Percentiles rank a stretch among this genome's conserved stretches.
These are phyloP conservation scores for Ascochyta koolunga DNA, from an alignment of 2,329 filamentous ascomycete species.

Conservation along the genomic window DNA sequence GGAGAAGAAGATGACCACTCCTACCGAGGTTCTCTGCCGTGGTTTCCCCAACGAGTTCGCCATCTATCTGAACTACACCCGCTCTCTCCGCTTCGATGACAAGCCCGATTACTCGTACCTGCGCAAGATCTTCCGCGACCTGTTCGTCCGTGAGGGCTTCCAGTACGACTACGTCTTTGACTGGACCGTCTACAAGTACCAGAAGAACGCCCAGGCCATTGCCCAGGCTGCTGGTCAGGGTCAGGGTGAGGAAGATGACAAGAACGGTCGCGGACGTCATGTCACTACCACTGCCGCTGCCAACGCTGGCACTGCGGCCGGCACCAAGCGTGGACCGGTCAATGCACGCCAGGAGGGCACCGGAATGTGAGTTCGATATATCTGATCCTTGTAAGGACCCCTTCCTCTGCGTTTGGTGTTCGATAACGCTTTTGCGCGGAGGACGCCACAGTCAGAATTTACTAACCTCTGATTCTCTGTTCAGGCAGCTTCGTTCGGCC, in stretches of 20 bases:
- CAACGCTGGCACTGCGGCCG: slow-evolving; percentile 66
- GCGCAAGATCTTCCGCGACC: slow-evolving; percentile 99
- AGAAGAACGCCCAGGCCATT: slow-evolving; percentile 97
- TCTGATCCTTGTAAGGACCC: slow-evolving; percentile 86
- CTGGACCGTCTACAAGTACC: slow-evolving; percentile 99
- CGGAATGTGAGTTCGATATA: slow-evolving; percentile 91
- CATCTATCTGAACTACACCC: slow-evolving; percentile 99
- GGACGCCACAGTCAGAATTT: slow-evolving; percentile 59
- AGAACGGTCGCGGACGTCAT: slow-evolving; percentile 65
- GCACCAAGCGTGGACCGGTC: slow-evolving; percentile 73
- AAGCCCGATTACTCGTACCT: slow-evolving; percentile 99
- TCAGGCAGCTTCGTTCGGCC: slow-evolving; percentile 60
- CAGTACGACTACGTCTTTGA: slow-evolving; percentile 99
- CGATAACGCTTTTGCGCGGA: slow-evolving; percentile 73
- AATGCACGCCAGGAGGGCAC: slow-evolving; percentile 84
- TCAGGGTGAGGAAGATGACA: slow-evolving; percentile 75
- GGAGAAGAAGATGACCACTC: slow-evolving; percentile 99
- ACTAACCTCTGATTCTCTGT: slow-evolving; percentile 52
- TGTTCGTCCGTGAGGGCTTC: slow-evolving; percentile 98
- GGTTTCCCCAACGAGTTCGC: slow-evolving; percentile 99
- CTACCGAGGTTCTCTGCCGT: slow-evolving; percentile 96
- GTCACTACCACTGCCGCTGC: slow-evolving; percentile 68
- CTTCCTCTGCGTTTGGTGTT: slow-evolving; percentile 85
- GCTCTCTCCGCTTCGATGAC: slow-evolving; percentile 97
- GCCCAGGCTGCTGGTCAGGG: slow-evolving; percentile 75